Base-by-base conservation (phyloP, 306 rosid species). In the Canavalia ensiformis region DNA sequence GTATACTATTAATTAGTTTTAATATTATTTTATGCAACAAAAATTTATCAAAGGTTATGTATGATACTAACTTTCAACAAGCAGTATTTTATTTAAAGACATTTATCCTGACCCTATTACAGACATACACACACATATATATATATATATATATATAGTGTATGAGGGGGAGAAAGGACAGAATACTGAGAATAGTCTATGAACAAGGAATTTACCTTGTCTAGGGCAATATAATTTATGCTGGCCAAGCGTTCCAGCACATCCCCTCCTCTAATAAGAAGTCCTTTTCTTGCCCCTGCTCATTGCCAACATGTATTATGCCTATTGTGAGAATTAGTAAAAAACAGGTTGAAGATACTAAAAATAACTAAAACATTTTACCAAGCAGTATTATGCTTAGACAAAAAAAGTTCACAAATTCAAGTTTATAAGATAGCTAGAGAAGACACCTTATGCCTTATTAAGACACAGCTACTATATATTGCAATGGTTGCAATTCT, bases 241-340 rank as follows among this genome's bases (percentile, higher is more conserved):
- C 86, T 55, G 42, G 99, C 93, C 86, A 95, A 86, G 82, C 97
- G 93, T 84, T 95, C 97, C 59, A 93, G 87, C 57, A 93, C 96
- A 90, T 95, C 98, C 79, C 98, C 99, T 68, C 99, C 97, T 87
- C 99, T 82, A 57, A 95, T 88, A 79, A 95, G 91, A 87, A 95
- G 97, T 83, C 98, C 99, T 78, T 90, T 94, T 88, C 94, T 90
- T 84, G 97, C 99, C 83, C 99, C 99, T 95, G 90, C 63, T 84
- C 81, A 74, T 81, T 77, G 57, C 45, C 58, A 70, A 77, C 51
- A 68, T 8, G 31, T 73, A 31, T 75, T 56, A 86, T 56, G 75
- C 79, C 51, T 33, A 82, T 45, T 6, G 62, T 39, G 51, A 49
- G 58, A 74, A 60, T 47, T 29, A 64, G 66, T 50, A 1, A 29